phyloP scores from a whole-genome alignment of 805 yeast species.

The Ogataea allantospora region DNA sequence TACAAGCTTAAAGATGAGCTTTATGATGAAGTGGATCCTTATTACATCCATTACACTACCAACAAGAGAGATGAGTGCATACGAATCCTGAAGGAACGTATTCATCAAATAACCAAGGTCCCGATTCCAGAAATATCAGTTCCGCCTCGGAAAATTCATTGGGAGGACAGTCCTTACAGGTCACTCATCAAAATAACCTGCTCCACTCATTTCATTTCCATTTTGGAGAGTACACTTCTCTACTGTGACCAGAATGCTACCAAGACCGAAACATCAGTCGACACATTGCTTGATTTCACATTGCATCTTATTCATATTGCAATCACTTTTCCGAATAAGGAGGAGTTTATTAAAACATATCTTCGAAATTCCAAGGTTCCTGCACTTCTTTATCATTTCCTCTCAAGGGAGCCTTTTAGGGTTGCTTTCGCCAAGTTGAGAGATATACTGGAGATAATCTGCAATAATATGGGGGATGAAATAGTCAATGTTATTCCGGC shows the following conservation, averaged over 20 bases:
- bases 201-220: conserved; percentile 50
- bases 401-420: conserved; percentile 41
- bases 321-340: conserved; percentile 38
- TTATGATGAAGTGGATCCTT: conserved; percentile 68
- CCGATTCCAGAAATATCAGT: conserved; percentile 50
- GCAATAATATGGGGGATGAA: conserved; percentile 22
- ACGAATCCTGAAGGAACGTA: conserved; percentile 51
- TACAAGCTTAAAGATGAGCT: conserved; percentile 64
- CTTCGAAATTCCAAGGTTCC: conserved; percentile 18
- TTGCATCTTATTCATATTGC: conserved; percentile 72
- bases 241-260: conserved; percentile 28
- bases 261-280: conserved; percentile 36
- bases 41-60: conserved; percentile 70
- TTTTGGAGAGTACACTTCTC: conserved; percentile 48
- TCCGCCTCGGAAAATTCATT: conserved; percentile 47
- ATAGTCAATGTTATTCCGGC: conserved; percentile 38
- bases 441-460: conserved; percentile 42
- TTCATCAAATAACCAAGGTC: conserved; percentile 39
- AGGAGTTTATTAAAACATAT: conserved; percentile 16
- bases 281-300: conserved; percentile 54
- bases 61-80: conserved; percentile 86
- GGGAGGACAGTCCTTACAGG: conserved; percentile 41
- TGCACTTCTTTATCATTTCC: conserved; percentile 38
- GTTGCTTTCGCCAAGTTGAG: conserved; percentile 54
- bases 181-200: conserved; percentile 51